Evolutionary conservation across 2,329 filamentous ascomycete species (phyloP).

Genomic region (Colletotrichum eleusines): DNA sequence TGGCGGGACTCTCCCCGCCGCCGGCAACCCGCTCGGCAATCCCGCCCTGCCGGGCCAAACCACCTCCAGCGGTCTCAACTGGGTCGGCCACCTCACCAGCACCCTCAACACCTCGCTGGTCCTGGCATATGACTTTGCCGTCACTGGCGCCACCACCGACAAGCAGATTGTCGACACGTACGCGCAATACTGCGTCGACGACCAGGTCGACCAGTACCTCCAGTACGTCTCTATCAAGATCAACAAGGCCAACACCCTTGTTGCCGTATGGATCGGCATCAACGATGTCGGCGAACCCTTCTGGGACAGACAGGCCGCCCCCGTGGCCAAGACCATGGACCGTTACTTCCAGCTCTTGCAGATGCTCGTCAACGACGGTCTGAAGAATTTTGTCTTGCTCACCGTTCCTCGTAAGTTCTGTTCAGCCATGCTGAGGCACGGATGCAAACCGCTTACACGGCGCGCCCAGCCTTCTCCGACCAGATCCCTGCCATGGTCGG

Average conservation of each 20-base stretch:
- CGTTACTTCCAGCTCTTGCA: constrained; percentile 58
- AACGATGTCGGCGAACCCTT: constrained; percentile 67
- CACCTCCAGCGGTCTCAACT: constrained; percentile 60
- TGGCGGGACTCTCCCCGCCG: constrained; percentile 61
- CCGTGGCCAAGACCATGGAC: constrained; percentile 54
- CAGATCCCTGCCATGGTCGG: constrained; percentile 52
- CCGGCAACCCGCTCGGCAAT: constrained; percentile 70
- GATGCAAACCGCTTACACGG: not conserved
- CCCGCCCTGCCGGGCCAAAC: constrained; percentile 64
- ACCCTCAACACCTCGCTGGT: constrained; percentile 56
- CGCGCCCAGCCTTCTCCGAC: constrained; percentile 47
- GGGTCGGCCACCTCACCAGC: constrained; percentile 60
- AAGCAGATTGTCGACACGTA: constrained; percentile 62
- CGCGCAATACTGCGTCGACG: constrained; percentile 61
- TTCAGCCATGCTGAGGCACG: too few species aligned
- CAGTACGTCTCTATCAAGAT: constrained; percentile 56
- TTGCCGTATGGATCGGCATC: constrained; percentile 66
- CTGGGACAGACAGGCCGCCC: constrained; percentile 49
- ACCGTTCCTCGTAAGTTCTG: constrained; percentile 56
- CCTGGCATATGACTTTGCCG: constrained; percentile 63
- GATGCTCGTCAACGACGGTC: constrained; percentile 58
- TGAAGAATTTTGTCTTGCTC: constrained; percentile 61
- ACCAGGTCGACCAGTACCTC: constrained; percentile 62
- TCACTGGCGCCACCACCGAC: constrained; percentile 64
- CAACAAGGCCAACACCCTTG: constrained; percentile 54